A percentile compares a stretch with the other conserved stretches of the same genome.
phyloP scores from a whole-genome alignment of 164 flowering plant genomes.

The Saururus chinensis region DNA sequence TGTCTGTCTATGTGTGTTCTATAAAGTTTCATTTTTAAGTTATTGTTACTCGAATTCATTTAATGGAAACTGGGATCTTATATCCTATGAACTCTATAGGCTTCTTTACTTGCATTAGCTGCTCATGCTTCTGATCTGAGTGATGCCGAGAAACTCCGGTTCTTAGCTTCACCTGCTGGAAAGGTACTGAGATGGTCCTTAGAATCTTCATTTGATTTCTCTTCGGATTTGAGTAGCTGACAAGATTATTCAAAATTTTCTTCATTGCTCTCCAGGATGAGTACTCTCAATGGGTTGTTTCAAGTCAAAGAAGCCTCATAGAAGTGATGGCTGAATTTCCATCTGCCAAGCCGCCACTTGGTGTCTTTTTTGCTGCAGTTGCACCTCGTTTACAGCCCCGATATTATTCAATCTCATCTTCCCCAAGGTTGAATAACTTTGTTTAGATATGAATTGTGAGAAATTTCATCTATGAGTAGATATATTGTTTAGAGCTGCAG shows the following conservation, averaged over 20 bases:
- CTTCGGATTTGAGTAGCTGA: neutral
- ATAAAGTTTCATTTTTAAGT: neutral
- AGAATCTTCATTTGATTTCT: neutral
- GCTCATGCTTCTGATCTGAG: slow-evolving; percentile 69
- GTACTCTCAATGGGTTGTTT: slow-evolving; percentile 74
- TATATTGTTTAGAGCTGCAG: too few species aligned
- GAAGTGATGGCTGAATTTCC: slow-evolving; percentile 93
- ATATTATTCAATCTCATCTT: slow-evolving; percentile 91
- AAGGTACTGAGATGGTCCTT: slow-evolving; percentile 33
- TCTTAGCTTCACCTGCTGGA: slow-evolving; percentile 66
- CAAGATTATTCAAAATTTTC: neutral
- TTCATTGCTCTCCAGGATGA: slow-evolving; percentile 43
- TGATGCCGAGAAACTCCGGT: slow-evolving; percentile 65
- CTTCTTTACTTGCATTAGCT: slow-evolving; percentile 64
- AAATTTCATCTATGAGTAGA: neutral
- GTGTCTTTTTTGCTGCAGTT: slow-evolving; percentile 84
- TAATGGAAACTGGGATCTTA: too few species aligned
- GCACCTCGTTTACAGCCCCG: slow-evolving; percentile 88
- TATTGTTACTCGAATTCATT: too few species aligned
- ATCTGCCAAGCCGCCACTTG: slow-evolving; percentile 89
- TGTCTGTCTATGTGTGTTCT: neutral
- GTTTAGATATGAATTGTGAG: neutral
- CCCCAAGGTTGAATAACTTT: slow-evolving; percentile 48
- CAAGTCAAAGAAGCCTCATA: slow-evolving; percentile 81
- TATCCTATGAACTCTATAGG: slow-evolving; percentile 24